A percentile compares a stretch with the other conserved stretches of the same genome.
These are phyloP conservation scores for Cephalotrichum gorgonifer DNA, from an alignment of 2,329 filamentous ascomycete genomes.

Conservation along the genomic window DNA sequence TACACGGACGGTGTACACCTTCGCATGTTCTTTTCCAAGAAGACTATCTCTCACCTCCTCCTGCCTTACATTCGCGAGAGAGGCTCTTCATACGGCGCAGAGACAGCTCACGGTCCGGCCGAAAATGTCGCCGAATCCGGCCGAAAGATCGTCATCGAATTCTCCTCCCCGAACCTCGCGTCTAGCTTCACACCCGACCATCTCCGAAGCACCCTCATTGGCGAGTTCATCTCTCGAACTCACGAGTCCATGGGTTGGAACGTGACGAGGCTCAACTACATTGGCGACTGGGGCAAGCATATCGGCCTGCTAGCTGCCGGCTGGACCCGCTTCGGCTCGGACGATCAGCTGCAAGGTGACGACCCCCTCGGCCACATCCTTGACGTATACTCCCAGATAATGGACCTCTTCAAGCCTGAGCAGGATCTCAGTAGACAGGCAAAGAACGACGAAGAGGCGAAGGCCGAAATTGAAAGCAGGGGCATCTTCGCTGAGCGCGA, in stretches of 20 bases:
- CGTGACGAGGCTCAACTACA: conserved; percentile 58
- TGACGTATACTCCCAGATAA: conserved; percentile 44
- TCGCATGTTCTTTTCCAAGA: conserved; percentile 55
- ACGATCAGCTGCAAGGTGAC: conserved; percentile 50
- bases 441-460: conserved; percentile 16
- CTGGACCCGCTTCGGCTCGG: conserved; percentile 56
- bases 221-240: conserved; percentile 56
- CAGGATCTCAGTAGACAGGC: conserved; percentile 32
- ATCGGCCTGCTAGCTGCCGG: conserved; percentile 56
- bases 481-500: conserved; percentile 31
- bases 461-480: conserved; percentile 20
- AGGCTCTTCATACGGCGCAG: conserved; percentile 46
- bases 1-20: conserved; percentile 47
- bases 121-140: conserved; percentile 34
- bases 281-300: conserved; percentile 68
- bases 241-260: conserved; percentile 58
- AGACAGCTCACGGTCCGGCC: conserved; percentile 46
- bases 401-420: conserved; percentile 50
- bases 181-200: conserved; percentile 65
- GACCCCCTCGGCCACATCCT: conserved; percentile 53
- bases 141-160: conserved; percentile 54
- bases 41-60: conserved; percentile 43
- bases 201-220: conserved; percentile 61
- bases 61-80: conserved; percentile 49
- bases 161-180: conserved; percentile 67